Conservation (phyloP, 2,329 filamentous ascomycete genomes). For the Arthrobotrys conoides region DNA sequence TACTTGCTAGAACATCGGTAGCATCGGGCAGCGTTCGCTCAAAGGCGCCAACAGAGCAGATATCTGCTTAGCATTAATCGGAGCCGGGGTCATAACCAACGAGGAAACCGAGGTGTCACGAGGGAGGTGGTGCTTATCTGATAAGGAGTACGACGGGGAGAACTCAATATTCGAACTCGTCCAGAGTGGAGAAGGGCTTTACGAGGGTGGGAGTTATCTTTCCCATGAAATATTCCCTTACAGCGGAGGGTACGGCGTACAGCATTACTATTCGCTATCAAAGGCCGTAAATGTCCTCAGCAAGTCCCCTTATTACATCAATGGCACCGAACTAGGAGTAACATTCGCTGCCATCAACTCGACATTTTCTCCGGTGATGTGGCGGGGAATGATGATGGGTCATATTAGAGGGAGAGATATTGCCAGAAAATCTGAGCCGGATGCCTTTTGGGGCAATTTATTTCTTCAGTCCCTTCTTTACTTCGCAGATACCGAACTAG, state of each 20-base stretch:
- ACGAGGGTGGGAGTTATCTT: slow-evolving; percentile 61
- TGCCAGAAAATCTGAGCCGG: slow-evolving; percentile 51
- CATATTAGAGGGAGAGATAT: slow-evolving; percentile 60
- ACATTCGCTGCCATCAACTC: slow-evolving; percentile 54
- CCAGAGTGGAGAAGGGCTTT: slow-evolving; percentile 56
- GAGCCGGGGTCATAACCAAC: slow-evolving; percentile 51
- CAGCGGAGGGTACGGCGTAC: slow-evolving; percentile 59
- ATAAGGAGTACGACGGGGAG: slow-evolving; percentile 47
- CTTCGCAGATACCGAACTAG: slow-evolving; percentile 48
- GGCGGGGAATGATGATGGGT: slow-evolving; percentile 60
- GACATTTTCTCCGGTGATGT: slow-evolving; percentile 60
- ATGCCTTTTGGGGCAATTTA: slow-evolving; percentile 48
- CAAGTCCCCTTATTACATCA: slow-evolving; percentile 50
- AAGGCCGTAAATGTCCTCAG: slow-evolving; percentile 55
- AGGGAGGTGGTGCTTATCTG: slow-evolving; percentile 52
- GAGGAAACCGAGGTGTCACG: slow-evolving; percentile 46
- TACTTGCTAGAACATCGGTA: slow-evolving; percentile 48
- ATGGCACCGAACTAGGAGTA: slow-evolving; percentile 37
- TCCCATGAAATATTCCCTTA: slow-evolving; percentile 61
- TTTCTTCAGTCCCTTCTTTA: slow-evolving; percentile 52
- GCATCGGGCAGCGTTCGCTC: slow-evolving; percentile 41
- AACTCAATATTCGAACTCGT: slow-evolving; percentile 56
- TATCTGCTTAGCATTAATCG: slow-evolving; percentile 54
- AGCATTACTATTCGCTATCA: slow-evolving; percentile 58
- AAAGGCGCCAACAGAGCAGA: slow-evolving; percentile 59